These are phyloP conservation scores for Chaetomium strumarium DNA, from an alignment of 2,329 filamentous ascomycete genomes.

Conservation along the genomic window DNA sequence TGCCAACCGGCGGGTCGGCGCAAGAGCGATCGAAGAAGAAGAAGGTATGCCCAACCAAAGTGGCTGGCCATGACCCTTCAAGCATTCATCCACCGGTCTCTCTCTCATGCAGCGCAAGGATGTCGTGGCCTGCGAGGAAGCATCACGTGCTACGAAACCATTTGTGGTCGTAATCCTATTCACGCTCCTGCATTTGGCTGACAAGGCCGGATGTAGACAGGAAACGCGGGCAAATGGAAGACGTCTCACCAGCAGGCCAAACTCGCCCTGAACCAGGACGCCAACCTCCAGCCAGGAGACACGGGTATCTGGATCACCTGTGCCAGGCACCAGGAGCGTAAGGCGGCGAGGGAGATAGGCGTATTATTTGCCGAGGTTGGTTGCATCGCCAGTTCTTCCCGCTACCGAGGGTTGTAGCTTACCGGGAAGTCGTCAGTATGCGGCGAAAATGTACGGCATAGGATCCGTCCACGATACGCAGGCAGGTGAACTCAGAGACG, in stretches of 20 bases:
- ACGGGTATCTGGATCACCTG: constrained; percentile 75
- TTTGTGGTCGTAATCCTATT: background rate
- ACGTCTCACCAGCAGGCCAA: constrained; percentile 54
- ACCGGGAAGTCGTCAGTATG: constrained; percentile 47
- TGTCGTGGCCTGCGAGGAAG: background rate
- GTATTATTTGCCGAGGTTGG: constrained; percentile 61
- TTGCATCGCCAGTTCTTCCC: background rate
- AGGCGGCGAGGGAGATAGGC: constrained; percentile 61
- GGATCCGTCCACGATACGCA: constrained; percentile 30
- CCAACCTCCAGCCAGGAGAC: constrained; percentile 59
- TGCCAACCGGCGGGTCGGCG: constrained; percentile 25
- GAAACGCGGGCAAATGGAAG: constrained; percentile 54
- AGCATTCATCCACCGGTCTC: background rate
- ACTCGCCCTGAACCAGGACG: constrained; percentile 38
- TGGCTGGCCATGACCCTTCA: background rate
- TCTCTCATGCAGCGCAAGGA: background rate
- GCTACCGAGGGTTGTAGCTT: background rate
- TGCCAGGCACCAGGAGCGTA: constrained; percentile 63
- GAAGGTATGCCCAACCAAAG: constrained; percentile 17
- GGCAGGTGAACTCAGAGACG: constrained; percentile 31
- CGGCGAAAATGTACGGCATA: constrained; percentile 54
- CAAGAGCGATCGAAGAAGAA: constrained; percentile 33
- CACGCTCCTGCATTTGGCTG: background rate
- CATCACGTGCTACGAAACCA: background rate
- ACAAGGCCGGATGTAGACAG: constrained; percentile 35